These are phyloP conservation scores for Apiotrichum sp. DNA, from an alignment of 1,284 basidiomycete genomes.

Conservation along the genomic window DNA sequence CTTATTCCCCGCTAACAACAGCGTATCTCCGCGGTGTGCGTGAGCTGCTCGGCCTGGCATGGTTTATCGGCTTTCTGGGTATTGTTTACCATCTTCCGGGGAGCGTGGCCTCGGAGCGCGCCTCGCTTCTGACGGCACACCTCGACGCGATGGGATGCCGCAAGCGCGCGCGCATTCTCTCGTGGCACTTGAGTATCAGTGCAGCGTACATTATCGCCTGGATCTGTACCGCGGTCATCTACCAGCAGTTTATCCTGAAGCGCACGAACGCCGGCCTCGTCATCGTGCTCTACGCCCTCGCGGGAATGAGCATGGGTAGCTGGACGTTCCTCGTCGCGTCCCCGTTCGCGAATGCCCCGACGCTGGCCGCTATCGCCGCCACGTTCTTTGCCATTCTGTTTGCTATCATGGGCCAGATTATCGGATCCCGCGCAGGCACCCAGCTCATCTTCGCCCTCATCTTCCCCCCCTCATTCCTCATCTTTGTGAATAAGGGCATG, in stretches of 20 bases:
- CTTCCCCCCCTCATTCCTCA: slow-evolving; percentile 68
- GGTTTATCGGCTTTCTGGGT: slow-evolving; percentile 62
- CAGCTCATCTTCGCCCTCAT: slow-evolving; percentile 57
- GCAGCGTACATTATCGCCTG: slow-evolving; percentile 60
- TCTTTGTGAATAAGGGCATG: slow-evolving; percentile 53
- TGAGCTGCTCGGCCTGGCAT: slow-evolving; percentile 54
- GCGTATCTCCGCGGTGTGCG: too few relatives aligned
- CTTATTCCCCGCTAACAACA: too few relatives aligned
- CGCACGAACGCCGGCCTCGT: slow-evolving; percentile 58
- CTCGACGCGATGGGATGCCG: slow-evolving; percentile 68
- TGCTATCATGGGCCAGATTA: slow-evolving; percentile 51
- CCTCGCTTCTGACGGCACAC: slow-evolving; percentile 57
- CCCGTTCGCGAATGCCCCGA: slow-evolving; percentile 24
- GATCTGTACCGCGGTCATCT: slow-evolving; percentile 59
- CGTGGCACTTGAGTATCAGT: slow-evolving; percentile 60
- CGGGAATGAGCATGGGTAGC: slow-evolving; percentile 49
- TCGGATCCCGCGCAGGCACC: slow-evolving; percentile 52
- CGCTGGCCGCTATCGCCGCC: slow-evolving; percentile 44
- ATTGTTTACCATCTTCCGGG: slow-evolving; percentile 68
- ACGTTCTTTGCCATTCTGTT: slow-evolving; percentile 60
- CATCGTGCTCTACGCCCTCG: slow-evolving; percentile 60
- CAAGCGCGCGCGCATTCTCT: slow-evolving; percentile 61
- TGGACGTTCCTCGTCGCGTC: slow-evolving; percentile 31
- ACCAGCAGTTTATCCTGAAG: slow-evolving; percentile 61
- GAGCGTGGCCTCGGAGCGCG: slow-evolving; percentile 58